Evolutionary conservation across 139 green algal genomes (phyloP), one percentile per base, ranked within the genome.

Genomic region (Chlorella sp.): DNA sequence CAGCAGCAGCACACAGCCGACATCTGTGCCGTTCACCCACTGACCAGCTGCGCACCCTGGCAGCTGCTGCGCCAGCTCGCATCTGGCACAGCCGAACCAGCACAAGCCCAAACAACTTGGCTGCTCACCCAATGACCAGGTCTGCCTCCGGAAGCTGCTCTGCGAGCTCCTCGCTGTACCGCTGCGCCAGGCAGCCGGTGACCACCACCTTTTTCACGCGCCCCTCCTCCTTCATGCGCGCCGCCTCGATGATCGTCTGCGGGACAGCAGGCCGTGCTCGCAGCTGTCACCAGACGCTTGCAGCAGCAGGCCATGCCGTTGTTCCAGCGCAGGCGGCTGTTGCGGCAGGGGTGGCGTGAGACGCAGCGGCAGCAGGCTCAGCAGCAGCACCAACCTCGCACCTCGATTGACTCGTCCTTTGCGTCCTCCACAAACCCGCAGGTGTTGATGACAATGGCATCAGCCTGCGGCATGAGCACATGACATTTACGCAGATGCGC

Each of bases 371-470:
- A 70, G 30, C 62, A 19, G 22, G 4, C 62, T 40, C 24, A 9
- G 28, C 62, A 16, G 62, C 24, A 16, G 65, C 28, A 72, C n/a
- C 32, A 22, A 19, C 28, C 54, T 26, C 51, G 41, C 54, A 95
- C 92, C 81, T 98, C 92, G 2, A 98, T 87, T 1, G 88, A 95
- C 87, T 98, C 95, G 36, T 90, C 88, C 87, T 98, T 97, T 20
- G 95, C 95, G 80, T 97, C 93, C 79, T 98, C 95, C 62, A 98
- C 94, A 90, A 98, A 98, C 19, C 83, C 92, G 72, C 95, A 98
- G 0, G 96, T 98, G 89, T 98, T 98, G 58, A 98, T 73, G 7
- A 98, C 89, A 67, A 98, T 94, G 32, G 93, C 94, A 74, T 98
- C 95, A 0, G 93, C 88, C 5, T 93, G 84, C 51, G 92, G 90